These are phyloP conservation scores for Talaromyces ruber DNA, from an alignment of 495 filamentous ascomycete species.

Conservation along the genomic window DNA sequence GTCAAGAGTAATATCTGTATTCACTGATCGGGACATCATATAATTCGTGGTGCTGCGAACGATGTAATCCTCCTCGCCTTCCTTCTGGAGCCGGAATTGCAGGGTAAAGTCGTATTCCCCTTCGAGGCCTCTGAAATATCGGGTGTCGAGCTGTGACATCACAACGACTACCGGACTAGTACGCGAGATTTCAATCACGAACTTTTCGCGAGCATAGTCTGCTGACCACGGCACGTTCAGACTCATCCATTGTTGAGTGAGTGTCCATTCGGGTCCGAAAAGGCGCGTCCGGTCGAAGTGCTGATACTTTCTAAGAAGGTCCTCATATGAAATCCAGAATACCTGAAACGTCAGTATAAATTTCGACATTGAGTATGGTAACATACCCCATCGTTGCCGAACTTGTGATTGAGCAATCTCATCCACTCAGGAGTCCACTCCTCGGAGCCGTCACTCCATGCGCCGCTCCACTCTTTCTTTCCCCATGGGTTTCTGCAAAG, in stretches of 20 bases:
- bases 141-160: constrained; percentile 73
- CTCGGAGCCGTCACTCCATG: constrained; percentile 84
- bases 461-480: constrained; percentile 67
- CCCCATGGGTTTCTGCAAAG: constrained; percentile 74
- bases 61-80: constrained; percentile 75
- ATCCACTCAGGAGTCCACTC: constrained; percentile 92
- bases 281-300: constrained; percentile 82
- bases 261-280: constrained; percentile 74
- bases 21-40: constrained; percentile 69
- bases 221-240: constrained; percentile 77
- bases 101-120: constrained; percentile 77
- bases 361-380: neutral
- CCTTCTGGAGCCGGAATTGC: constrained; percentile 74
- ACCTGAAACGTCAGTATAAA: constrained; percentile 24
- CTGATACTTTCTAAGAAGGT: constrained; percentile 76
- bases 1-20: constrained; percentile 73
- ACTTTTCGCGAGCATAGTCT: constrained; percentile 80
- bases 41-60: constrained; percentile 67
- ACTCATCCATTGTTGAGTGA: constrained; percentile 78
- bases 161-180: constrained; percentile 67
- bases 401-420: constrained; percentile 65
- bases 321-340: constrained; percentile 69
- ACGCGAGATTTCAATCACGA: constrained; percentile 59
- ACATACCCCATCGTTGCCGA: constrained; percentile 74
- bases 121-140: constrained; percentile 76